Percentiles rank a stretch among this genome's conserved stretches.
These are phyloP conservation scores for Botrytis aclada DNA, from an alignment of 2,329 filamentous ascomycete species.

Conservation along the genomic window DNA sequence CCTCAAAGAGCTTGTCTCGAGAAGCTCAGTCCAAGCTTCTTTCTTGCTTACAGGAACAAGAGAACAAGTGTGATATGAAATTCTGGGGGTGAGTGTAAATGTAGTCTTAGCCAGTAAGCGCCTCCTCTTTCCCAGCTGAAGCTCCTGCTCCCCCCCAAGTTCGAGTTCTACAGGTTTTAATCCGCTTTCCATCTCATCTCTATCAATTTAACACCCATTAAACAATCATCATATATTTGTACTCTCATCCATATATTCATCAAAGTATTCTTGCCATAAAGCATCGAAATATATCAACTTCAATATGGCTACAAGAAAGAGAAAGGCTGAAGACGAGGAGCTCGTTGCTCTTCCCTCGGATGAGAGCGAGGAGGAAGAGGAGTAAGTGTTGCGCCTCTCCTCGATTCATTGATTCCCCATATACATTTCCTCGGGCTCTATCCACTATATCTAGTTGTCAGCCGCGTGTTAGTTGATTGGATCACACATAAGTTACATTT, in stretches of 20 bases:
- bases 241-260: not conserved
- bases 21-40: conserved; percentile 11
- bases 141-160: not conserved
- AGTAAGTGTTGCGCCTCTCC: conserved; percentile 26
- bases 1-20: not conserved
- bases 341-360: conserved; percentile 35
- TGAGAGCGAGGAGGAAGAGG: conserved; percentile 36
- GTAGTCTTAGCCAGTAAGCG: conserved; percentile 12
- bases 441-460: not conserved
- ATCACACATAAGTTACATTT: not conserved
- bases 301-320: conserved; percentile 31
- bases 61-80: conserved; percentile 9
- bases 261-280: not conserved
- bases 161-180: not conserved
- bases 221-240: not conserved
- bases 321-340: conserved; percentile 35
- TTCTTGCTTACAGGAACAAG: conserved; percentile 14
- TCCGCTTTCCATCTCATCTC: conserved; percentile 3
- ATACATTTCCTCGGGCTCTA: not conserved
- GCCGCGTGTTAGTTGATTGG: not conserved
- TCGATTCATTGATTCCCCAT: not conserved
- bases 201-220: not conserved
- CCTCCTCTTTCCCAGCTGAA: conserved; percentile 5
- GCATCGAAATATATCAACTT: not conserved
- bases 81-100: not conserved